Base-by-base conservation (phyloP, 139 green algal species). In the Choricystis sp. region DNA sequence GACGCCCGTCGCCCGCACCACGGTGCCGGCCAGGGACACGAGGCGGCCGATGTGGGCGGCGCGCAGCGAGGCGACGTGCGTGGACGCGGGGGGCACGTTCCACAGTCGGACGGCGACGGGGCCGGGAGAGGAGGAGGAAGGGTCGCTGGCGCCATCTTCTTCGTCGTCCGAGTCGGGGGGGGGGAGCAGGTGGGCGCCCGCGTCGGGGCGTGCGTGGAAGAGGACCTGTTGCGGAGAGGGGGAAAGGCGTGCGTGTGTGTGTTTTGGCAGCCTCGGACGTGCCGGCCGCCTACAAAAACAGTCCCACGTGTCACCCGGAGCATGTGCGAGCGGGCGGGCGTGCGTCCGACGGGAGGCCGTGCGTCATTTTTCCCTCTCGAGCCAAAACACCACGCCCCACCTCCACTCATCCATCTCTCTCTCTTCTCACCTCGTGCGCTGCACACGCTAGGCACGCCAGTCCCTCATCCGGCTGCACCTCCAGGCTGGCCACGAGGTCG, bases 1-100 rank as follows among this genome's bases (percentile, higher is more conserved):
- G 27, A 86, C 68, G 3, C 72, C 68, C 23, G 77, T 83, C 61
- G 83, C 74, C 14, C 86, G 76, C 52, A 88, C 74, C 0, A 96
- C 83, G 0, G 83, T 95, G 56, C 88, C 88, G 1, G 69, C 70
- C 27, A 96, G 59, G 2, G 76, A 86, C 0, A 88, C 84, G 28
- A 96, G 70, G 61, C 76, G 82, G 40, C 83, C 85, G 49, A 71
- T 68, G 19, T 56, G 28, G 23, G 67, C 59, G 4, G 68, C 56
- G n/a, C 56, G 49, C 27, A 70, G 57, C 21, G 52, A 23, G 1
- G 76, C 67, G 2, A 91, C 81, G 61, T 71, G 67, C 20, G 68
- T 71, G 40, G 75, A 31, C 19, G 74, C 73, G 22, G 60, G 27
- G 1, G 69, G 49, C 49, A 82, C 68, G 64, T 83, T 82, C 40